Percentiles rank a stretch among this genome's conserved stretches.
phyloP scores from a whole-genome alignment of 2,329 filamentous ascomycete species.

The Curvularia verruculosa region DNA sequence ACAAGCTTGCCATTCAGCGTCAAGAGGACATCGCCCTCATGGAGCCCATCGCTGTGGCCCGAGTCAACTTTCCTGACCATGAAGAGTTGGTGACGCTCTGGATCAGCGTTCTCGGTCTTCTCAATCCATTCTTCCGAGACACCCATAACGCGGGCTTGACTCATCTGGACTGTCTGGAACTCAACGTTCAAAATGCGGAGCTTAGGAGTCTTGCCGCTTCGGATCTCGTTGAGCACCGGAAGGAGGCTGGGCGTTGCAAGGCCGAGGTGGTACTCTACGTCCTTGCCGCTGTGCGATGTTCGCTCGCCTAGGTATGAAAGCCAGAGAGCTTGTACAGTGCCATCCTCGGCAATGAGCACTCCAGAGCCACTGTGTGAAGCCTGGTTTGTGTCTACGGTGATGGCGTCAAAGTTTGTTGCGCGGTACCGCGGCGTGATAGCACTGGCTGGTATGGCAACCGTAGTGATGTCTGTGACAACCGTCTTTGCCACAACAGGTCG shows the following conservation, averaged over 20 bases:
- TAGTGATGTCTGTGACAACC: conserved; percentile 94
- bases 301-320: conserved; percentile 95
- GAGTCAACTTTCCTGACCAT: conserved; percentile 93
- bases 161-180: conserved; percentile 94
- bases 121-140: conserved; percentile 95
- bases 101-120: conserved; percentile 85
- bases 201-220: conserved; percentile 76
- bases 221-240: conserved; percentile 86
- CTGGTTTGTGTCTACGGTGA: conserved; percentile 92
- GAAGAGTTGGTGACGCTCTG: conserved; percentile 93
- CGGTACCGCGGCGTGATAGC: conserved; percentile 89
- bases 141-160: conserved; percentile 95
- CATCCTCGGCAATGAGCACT: conserved; percentile 86
- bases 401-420: conserved; percentile 93
- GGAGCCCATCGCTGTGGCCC: conserved; percentile 67
- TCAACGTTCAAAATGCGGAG: conserved; percentile 93
- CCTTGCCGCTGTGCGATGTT: conserved; percentile 75
- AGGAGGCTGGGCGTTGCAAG: conserved; percentile 86
- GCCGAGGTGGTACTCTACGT: conserved; percentile 96
- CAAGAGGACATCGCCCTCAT: conserved; percentile 91
- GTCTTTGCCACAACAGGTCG: conserved; percentile 93
- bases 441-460: conserved; percentile 94
- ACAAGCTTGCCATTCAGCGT: conserved; percentile 91
- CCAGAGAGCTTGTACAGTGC: conserved; percentile 94
- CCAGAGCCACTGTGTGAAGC: conserved; percentile 92